Conservation (phyloP, 768 basidiomycete species). For the Rhizopogon sp. region DNA sequence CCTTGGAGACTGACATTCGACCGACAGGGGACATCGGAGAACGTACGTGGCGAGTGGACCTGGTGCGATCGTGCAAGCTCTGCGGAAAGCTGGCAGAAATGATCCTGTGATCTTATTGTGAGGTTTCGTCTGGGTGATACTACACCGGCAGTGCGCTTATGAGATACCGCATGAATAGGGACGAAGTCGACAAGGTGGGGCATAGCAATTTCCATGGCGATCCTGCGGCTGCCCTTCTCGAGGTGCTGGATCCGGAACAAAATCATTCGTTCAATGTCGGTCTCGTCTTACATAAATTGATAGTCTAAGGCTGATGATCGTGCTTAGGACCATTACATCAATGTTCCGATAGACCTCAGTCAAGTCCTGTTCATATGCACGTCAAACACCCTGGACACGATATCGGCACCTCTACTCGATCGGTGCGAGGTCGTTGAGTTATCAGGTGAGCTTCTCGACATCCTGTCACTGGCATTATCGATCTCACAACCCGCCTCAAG, state of each 20-base stretch:
- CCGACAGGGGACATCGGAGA: conserved; percentile 52
- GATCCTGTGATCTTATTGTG: conserved; percentile 78
- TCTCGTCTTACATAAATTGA: conserved; percentile 2
- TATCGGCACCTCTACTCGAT: conserved; percentile 82
- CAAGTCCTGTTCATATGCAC: conserved; percentile 93
- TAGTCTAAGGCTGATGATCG: not conserved
- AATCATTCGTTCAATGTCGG: conserved; percentile 76
- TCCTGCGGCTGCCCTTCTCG: conserved; percentile 84
- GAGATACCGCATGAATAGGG: conserved; percentile 27
- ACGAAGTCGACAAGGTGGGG: conserved; percentile 91
- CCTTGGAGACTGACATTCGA: not conserved
- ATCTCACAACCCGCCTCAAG: conserved; percentile 21
- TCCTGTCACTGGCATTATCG: not conserved
- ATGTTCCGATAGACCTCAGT: conserved; percentile 82
- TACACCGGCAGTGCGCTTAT: not conserved
- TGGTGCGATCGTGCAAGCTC: conserved; percentile 79
- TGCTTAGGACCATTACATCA: conserved; percentile 82
- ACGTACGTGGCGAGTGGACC: conserved; percentile 93
- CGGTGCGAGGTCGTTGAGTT: conserved; percentile 86
- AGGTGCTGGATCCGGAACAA: conserved; percentile 93
- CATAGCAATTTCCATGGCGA: conserved; percentile 89
- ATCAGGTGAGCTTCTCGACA: conserved; percentile 41
- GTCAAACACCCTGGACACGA: conserved; percentile 85
- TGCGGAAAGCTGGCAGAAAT: conserved; percentile 74
- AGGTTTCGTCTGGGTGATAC: conserved; percentile 9